Conservation (phyloP, 257 asterid genomes). For the Perilla frutescens region DNA sequence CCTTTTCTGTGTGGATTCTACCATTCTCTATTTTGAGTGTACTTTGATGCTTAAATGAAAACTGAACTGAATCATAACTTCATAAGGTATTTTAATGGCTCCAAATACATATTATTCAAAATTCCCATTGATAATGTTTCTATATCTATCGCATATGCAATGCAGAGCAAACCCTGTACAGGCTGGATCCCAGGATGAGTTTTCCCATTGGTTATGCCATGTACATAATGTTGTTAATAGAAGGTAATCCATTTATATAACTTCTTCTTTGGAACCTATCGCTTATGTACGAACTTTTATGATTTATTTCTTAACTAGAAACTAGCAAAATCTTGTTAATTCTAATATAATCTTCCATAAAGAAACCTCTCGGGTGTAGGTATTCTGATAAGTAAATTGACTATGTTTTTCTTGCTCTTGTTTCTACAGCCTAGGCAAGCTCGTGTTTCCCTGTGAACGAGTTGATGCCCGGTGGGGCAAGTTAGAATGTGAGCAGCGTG, state of each 20-base stretch:
- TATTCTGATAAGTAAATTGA: no score
- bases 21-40: no score
- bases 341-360: no score
- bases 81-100: background rate
- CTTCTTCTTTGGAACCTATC: no score
- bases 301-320: no score
- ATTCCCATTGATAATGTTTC: background rate
- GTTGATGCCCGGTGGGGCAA: slow-evolving; percentile 98
- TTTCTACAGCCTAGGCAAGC: slow-evolving; percentile 73
- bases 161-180: slow-evolving; percentile 80
- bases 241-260: slow-evolving; percentile 51
- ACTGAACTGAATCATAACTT: no score
- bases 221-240: slow-evolving; percentile 90
- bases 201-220: slow-evolving; percentile 87
- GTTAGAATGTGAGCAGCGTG: slow-evolving; percentile 88
- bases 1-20: no score
- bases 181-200: slow-evolving; percentile 83
- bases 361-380: no score
- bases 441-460: slow-evolving; percentile 75
- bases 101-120: background rate
- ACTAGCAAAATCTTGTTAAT: no score
- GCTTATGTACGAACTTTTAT: no score
- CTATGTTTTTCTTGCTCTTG: background rate
- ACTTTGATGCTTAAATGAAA: no score
- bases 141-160: background rate